Base-by-base conservation (phyloP, 306 rosid genomes). In the Sindora glabra region DNA sequence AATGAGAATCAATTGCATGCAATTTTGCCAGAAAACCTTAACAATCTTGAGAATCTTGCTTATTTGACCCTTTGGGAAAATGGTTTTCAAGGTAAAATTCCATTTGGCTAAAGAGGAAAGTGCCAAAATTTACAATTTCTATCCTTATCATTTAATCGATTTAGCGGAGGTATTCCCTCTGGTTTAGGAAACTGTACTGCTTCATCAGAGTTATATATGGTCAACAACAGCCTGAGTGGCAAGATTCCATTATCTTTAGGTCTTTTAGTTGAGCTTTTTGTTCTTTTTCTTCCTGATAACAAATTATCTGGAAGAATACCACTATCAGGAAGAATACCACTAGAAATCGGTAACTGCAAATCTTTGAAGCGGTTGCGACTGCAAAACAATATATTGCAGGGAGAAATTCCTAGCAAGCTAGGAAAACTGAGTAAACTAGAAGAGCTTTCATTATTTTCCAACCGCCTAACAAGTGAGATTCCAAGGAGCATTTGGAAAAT, bases 401-500 rank as follows among this genome's bases (percentile, higher is more conserved):
- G 84, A 46, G 64, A 45, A 49, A 76, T 83, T 65, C 89, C 85
- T 0, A 27, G 56, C 1, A 85, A 79, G 47, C 17, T 83, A 38
- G 89, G 89, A 2, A 65, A 46, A 67, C 65, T 79, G 37, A 46
- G 58, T 47, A 24, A 68, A 47, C 52, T 83, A 64, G 32, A 55
- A 41, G 69, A 59, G 9, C 78, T 83, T 27, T 44, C 57, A 15
- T 58, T 79, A 55, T 76, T 62, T 16, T 37, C 58, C 13, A 83
- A 83, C 55, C 42, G 17, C 16, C 50, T 83, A 50, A 67, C 25
- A 6, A 85, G 89, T 13, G 74, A 76, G 63, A 79, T 83, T 59
- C 89, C 89, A 1, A 32, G 62, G 21, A 67, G 79, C 61, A 59
- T 83, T 29, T 85, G 92, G 92, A 85, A 85, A 72, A 81, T 81